phyloP scores from a whole-genome alignment of 768 basidiomycete species.

The Candolleomyces aberdarensis region DNA sequence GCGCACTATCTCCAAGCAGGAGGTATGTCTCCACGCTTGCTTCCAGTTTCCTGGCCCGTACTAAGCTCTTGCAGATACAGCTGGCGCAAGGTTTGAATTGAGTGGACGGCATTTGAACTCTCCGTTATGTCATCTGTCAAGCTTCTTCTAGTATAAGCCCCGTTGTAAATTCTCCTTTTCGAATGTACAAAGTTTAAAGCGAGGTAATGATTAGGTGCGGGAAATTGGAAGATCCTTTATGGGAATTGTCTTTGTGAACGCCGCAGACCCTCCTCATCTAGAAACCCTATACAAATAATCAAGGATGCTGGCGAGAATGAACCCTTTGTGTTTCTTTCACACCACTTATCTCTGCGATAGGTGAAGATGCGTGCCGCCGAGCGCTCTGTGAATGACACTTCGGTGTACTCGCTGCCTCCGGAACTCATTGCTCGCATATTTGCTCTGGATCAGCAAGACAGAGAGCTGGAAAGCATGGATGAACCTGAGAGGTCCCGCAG shows the following conservation, averaged over 20 bases:
- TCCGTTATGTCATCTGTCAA: too few species aligned
- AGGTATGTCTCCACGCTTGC: slow-evolving; percentile 44
- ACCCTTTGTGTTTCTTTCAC: not conserved
- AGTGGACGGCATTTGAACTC: slow-evolving; percentile 8
- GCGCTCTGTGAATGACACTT: not conserved
- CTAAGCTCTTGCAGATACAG: slow-evolving; percentile 35
- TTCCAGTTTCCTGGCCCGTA: not conserved
- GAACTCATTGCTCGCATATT: slow-evolving; percentile 9
- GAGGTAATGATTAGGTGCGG: too few species aligned
- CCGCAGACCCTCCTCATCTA: too few species aligned
- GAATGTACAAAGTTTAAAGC: too few species aligned
- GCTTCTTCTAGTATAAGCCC: too few species aligned
- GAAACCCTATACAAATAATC: too few species aligned
- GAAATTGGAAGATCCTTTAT: too few species aligned
- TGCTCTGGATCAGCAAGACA: slow-evolving; percentile 4
- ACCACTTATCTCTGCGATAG: not conserved
- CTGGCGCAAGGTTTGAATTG: slow-evolving; percentile 37
- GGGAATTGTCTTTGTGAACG: too few species aligned
- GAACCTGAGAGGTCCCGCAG: not conserved
- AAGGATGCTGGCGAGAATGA: too few species aligned
- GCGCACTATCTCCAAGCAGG: slow-evolving; percentile 65
- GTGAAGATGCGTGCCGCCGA: not conserved
- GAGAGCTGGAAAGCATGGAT: not conserved
- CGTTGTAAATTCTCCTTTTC: too few species aligned
- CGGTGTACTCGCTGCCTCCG: not conserved